Conservation (phyloP, 179 eudicot genomes). For the Patellifolia procumbens region DNA sequence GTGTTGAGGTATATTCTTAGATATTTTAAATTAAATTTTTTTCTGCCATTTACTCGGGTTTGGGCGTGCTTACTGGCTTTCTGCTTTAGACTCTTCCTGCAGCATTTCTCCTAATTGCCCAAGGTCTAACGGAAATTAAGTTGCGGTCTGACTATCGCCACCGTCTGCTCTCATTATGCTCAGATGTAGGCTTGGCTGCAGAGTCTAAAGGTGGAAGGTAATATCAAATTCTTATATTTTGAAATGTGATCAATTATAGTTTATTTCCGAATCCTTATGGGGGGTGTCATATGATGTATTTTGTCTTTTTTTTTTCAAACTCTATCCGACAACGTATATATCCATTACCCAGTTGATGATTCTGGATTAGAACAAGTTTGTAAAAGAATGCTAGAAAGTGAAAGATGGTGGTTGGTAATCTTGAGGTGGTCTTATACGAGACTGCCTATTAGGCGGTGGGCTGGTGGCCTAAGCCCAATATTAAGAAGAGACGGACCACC, state of each 20-base stretch:
- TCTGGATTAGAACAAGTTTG: not conserved
- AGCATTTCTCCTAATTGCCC: slow-evolving; percentile 86
- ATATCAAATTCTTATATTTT: not conserved
- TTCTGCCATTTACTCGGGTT: slow-evolving; percentile 17
- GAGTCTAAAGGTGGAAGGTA: slow-evolving; percentile 99
- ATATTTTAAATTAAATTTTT: slow-evolving; percentile 19
- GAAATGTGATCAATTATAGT: not conserved
- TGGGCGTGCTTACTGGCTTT: slow-evolving; percentile 47
- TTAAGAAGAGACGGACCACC: too few relatives aligned
- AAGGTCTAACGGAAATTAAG: slow-evolving; percentile 55
- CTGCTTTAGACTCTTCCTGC: slow-evolving; percentile 90
- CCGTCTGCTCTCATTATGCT: slow-evolving; percentile 88
- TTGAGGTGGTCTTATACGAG: too few relatives aligned
- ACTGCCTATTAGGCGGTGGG: not conserved
- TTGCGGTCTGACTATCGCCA: slow-evolving; percentile 89
- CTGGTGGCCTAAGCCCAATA: too few relatives aligned
- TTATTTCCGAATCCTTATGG: not conserved
- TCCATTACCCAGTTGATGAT: not conserved
- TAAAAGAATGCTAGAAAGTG: not conserved
- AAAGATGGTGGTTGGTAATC: slow-evolving; percentile 1
- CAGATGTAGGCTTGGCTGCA: slow-evolving; percentile 98
- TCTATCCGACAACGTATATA: not conserved
- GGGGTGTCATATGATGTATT: slow-evolving; percentile 1
- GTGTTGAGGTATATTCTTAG: slow-evolving; percentile 73
- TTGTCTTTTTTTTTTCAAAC: not conserved